Conservation (phyloP, 495 filamentous ascomycete species). For the Echria macrotheca region DNA sequence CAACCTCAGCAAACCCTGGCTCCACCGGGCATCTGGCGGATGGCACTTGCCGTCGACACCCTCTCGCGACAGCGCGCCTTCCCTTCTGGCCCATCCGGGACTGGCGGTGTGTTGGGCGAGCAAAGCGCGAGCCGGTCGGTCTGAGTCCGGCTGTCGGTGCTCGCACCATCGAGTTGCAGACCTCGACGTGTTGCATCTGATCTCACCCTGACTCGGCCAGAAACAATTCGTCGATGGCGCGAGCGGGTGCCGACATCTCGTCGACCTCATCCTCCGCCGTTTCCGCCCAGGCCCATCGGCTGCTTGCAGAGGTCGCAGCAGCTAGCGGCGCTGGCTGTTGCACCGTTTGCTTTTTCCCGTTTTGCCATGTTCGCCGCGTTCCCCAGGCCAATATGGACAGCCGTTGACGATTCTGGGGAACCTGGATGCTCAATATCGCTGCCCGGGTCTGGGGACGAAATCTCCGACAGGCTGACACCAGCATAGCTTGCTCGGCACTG, state of each 20-base stretch:
- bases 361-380: too few relatives aligned
- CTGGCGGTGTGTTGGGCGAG: neutral
- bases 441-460: conserved; percentile 12
- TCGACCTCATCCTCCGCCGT: conserved; percentile 2
- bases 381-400: conserved; percentile 4
- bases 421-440: conserved; percentile 10
- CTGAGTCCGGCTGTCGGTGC: too few relatives aligned
- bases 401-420: conserved; percentile 9
- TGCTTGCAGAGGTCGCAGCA: neutral
- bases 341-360: too few relatives aligned
- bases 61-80: neutral
- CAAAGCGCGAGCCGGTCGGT: neutral
- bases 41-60: conserved; percentile 1
- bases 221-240: too few relatives aligned
- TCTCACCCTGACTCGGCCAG: too few relatives aligned
- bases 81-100: neutral
- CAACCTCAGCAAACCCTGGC: too few relatives aligned
- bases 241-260: neutral
- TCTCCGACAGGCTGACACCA: conserved; percentile 5
- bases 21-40: neutral
- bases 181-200: too few relatives aligned
- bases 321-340: too few relatives aligned
- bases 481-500: conserved; percentile 3
- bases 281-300: neutral
- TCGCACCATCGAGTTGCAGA: too few relatives aligned